phyloP scores from a whole-genome alignment of 805 yeast species.

The Wickerhamiella kurtzmanii region DNA sequence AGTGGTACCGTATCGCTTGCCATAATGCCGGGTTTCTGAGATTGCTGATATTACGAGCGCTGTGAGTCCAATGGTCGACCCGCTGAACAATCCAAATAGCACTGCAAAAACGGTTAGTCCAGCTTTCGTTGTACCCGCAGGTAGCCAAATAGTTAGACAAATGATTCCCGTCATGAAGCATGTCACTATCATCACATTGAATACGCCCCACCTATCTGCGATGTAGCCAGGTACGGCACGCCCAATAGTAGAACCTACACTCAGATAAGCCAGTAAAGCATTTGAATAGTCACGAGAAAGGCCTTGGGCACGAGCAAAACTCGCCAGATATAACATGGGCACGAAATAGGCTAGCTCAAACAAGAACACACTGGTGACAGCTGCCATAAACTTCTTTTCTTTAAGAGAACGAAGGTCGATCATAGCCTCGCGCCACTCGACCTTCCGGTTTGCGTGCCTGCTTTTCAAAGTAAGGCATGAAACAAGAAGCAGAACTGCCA shows the following conservation, averaged over 20 bases:
- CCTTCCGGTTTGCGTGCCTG: slow-evolving; percentile 20
- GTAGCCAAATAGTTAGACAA: slow-evolving; percentile 50
- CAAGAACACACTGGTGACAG: slow-evolving; percentile 23
- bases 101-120: slow-evolving; percentile 46
- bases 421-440: slow-evolving; percentile 15
- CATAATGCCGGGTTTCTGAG: slow-evolving; percentile 50
- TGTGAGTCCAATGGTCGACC: slow-evolving; percentile 49
- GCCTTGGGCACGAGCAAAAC: slow-evolving; percentile 43
- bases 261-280: slow-evolving; percentile 35
- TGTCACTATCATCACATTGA: slow-evolving; percentile 41
- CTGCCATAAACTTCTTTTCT: slow-evolving; percentile 21
- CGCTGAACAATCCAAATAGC: slow-evolving; percentile 30
- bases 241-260: slow-evolving; percentile 39
- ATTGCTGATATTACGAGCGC: slow-evolving; percentile 61
- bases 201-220: slow-evolving; percentile 44
- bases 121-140: slow-evolving; percentile 29
- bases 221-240: slow-evolving; percentile 40
- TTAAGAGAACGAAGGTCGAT: slow-evolving; percentile 23
- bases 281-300: slow-evolving; percentile 23
- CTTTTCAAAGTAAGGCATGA: slow-evolving; percentile 29
- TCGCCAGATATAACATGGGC: slow-evolving; percentile 41
- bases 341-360: slow-evolving; percentile 41
- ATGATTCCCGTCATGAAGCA: slow-evolving; percentile 34
- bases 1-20: slow-evolving; percentile 54
- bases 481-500: slow-evolving; percentile 18